Evolutionary conservation across 1,284 basidiomycete species (phyloP), one percentile per base, ranked within the genome.

Genomic region (Puccinia hordei): DNA sequence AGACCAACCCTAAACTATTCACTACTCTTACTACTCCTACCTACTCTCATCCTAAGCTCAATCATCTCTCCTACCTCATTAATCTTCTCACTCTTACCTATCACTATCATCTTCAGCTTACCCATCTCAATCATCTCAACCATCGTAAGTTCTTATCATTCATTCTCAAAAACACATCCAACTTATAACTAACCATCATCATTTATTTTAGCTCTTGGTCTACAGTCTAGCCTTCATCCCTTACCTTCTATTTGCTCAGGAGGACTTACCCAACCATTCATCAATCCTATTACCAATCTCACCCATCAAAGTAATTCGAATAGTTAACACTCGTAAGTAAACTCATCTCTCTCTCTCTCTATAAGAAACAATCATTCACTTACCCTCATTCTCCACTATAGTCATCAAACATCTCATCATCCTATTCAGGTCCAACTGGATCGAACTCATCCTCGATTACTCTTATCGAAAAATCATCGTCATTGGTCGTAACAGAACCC

Each of bases 171-270:
- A n/a, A n/a, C n/a, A n/a, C n/a, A n/a, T n/a, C n/a, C n/a, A n/a
- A n/a, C n/a, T n/a, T n/a, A n/a, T n/a, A n/a, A n/a, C n/a, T n/a
- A n/a, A n/a, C n/a, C n/a, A n/a, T n/a, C n/a, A n/a, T n/a, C n/a
- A n/a, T n/a, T n/a, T n/a, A n/a, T n/a, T n/a, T n/a, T n/a, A 86
- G 85, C 68, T 83, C 85, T 49, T 83, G 82, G 22, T 82, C 83
- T 33, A 82, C 83, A 19, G 80, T 83, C 15, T 77, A 83, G n/a
- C 81, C 77, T 24, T 84, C 85, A 76, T 79, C 82, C 19, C 80
- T 82, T 63, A 85, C 85, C 8, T 82, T 82, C 0, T 79, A 82
- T 22, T 80, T 79, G 19, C 75, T 84, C 74, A 81, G 82, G 22
- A 81, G 85, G 66, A 82, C 85, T 15, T 82, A 83, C 38, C 75